Percentiles rank a stretch among this genome's conserved stretches.
These are phyloP conservation scores for Rhododendron williamsianum DNA, from an alignment of 148 eudicot species.

Conservation along the genomic window DNA sequence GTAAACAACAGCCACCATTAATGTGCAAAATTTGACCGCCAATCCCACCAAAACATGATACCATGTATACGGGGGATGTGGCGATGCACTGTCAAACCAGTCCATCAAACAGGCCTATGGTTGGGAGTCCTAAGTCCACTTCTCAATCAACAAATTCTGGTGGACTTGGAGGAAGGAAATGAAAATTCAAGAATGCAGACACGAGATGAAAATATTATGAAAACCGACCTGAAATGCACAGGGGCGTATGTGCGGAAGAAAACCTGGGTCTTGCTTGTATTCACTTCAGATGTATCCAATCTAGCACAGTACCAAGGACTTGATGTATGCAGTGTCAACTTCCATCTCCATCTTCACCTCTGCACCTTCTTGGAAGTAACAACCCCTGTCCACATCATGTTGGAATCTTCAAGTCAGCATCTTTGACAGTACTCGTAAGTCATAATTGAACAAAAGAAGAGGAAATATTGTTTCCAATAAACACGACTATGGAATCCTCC, in stretches of 20 bases:
- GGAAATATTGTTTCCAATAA: not conserved
- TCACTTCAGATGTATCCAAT: constrained; percentile 67
- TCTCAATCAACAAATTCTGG: not conserved
- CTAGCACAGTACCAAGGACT: constrained; percentile 60
- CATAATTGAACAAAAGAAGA: not conserved
- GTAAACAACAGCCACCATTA: not conserved
- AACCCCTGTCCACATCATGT: constrained; percentile 45
- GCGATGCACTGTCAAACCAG: not conserved
- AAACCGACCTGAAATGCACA: constrained; percentile 87
- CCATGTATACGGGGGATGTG: not conserved
- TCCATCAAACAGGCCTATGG: not conserved
- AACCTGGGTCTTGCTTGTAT: constrained; percentile 61
- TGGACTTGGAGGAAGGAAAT: not conserved
- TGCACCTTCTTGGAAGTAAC: constrained; percentile 81
- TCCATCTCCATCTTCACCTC: constrained; percentile 63
- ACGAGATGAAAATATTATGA: not conserved
- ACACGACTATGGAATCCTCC: not conserved
- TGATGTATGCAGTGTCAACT: constrained; percentile 58
- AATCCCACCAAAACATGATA: not conserved
- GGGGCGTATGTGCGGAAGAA: constrained; percentile 89
- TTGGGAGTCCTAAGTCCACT: not conserved
- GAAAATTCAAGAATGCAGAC: not conserved
- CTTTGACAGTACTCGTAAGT: not conserved
- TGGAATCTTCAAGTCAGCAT: not conserved
- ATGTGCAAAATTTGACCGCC: not conserved